Base-by-base conservation (phyloP, 768 basidiomycete species). In the Pisolithus microcarpus region DNA sequence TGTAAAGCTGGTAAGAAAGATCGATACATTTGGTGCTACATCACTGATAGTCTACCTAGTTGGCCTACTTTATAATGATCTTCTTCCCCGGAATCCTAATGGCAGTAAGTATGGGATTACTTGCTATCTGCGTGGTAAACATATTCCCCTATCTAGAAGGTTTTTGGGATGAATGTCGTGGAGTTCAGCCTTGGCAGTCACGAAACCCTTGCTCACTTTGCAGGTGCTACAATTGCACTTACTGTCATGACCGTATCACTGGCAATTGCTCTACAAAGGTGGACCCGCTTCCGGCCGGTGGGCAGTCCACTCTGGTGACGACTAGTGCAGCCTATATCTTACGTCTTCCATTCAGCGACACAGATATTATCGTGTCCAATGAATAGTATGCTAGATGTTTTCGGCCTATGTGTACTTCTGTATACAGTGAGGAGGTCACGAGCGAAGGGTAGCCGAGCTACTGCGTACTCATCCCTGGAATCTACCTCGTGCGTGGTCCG, bases 21-120 rank as follows among this genome's bases (percentile, higher is more conserved):
- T n/a, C n/a, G n/a, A n/a, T n/a, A n/a, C n/a, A n/a, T n/a, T n/a
- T n/a, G n/a, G n/a, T n/a, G n/a, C n/a, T n/a, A n/a, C n/a, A n/a
- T n/a, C n/a, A n/a, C n/a, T n/a, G n/a, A n/a, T n/a, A n/a, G n/a
- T n/a, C n/a, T n/a, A n/a, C n/a, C n/a, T n/a, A n/a, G n/a, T n/a
- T n/a, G n/a, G n/a, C 75, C 0, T 80, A 79, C 50, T 60, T 84
- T 7, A 75, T 80, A 0, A 77, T 79, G 77, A 51, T 78, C 26
- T 84, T 80, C 61, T 68, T 82, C 18, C 80, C 81, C 1, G 74
- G 76, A 8, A 68, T 72, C 10, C 79, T 77, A 31, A 13, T 67
- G 1, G 48, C 66, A n/a, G 65, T 66, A 55, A 7, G 66, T 55
- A 5, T n/a, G n/a, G n/a, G n/a, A n/a, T n/a, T n/a, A n/a, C n/a